A percentile compares a stretch with the other conserved stretches of the same genome.
phyloP scores from a whole-genome alignment of 257 asterid genomes.

The Lycium barbarum region DNA sequence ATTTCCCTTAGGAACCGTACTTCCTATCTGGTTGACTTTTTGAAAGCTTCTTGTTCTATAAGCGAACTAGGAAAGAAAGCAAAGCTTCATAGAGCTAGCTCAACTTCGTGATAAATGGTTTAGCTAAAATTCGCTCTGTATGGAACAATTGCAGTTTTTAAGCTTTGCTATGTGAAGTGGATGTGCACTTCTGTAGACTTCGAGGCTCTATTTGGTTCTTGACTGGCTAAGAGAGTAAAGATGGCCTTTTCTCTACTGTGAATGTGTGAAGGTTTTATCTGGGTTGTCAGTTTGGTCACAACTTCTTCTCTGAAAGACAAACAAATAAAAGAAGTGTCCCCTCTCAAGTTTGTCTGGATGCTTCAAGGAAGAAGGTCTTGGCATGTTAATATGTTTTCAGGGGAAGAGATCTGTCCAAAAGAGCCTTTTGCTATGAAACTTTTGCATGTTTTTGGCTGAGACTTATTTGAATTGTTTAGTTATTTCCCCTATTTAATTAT shows the following conservation, averaged over 20 bases:
- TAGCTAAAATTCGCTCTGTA: neutral
- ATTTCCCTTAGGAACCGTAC: neutral
- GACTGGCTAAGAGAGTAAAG: neutral
- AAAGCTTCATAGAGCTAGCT: neutral
- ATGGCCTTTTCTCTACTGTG: neutral
- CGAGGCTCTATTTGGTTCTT: neutral
- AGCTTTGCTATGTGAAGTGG: neutral
- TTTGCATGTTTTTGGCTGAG: neutral
- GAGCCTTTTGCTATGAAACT: neutral
- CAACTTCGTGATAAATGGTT: neutral
- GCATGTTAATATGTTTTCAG: neutral
- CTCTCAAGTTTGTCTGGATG: conserved; percentile 1
- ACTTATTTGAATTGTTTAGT: neutral
- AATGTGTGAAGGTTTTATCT: neutral
- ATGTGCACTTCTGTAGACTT: neutral
- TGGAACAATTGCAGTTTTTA: neutral
- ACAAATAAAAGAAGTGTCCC: neutral
- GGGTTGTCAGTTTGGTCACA: neutral
- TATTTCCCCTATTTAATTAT: conserved; percentile 18
- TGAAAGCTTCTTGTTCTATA: neutral
- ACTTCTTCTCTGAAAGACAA: neutral
- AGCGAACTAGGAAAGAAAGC: neutral
- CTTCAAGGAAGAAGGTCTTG: conserved; percentile 5
- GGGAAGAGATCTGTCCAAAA: neutral
- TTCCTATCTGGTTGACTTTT: conserved; percentile 1